Percentiles rank a stretch among this genome's conserved stretches.
Evolutionary conservation across 257 asterid genomes (phyloP).

Genomic region (Solanum bulbocastanum): DNA sequence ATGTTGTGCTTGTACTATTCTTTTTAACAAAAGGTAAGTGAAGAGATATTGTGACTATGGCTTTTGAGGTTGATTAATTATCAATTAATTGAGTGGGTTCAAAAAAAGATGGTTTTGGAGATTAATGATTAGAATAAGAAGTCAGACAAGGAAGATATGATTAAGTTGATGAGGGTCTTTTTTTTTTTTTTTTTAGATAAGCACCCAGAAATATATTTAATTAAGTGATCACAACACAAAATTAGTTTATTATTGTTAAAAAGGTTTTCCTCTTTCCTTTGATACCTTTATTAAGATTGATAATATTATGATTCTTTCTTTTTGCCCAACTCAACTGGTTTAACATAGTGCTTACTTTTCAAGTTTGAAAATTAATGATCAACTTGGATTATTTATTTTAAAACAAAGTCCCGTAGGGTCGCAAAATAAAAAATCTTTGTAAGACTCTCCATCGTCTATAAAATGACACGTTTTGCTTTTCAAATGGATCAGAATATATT

Average conservation of each 20-base stretch:
- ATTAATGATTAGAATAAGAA: not conserved
- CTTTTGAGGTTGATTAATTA: not conserved
- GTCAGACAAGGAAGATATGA: not conserved
- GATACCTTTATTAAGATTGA: conserved; percentile 16
- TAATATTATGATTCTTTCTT: conserved; percentile 10
- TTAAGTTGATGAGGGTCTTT: conserved; percentile 9
- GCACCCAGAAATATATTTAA: conserved; percentile 10
- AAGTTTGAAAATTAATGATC: conserved; percentile 16
- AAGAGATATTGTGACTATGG: not conserved
- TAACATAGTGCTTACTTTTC: conserved; percentile 25
- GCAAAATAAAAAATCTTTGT: not conserved
- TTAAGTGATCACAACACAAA: conserved; percentile 17
- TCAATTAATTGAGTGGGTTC: not conserved
- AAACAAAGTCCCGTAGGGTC: not conserved
- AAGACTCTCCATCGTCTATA: conserved; percentile 7
- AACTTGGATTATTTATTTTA: conserved; percentile 7
- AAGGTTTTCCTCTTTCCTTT: conserved; percentile 27
- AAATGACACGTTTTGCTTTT: not conserved
- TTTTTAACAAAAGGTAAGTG: not conserved
- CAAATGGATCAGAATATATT: no score
- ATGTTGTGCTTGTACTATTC: not conserved
- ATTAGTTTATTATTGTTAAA: conserved; percentile 21
- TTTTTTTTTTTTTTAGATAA: conserved; percentile 13
- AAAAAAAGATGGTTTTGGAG: not conserved
- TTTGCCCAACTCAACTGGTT: conserved; percentile 19